Evolutionary conservation across 2,329 filamentous ascomycete species (phyloP).

Genomic region (Colletotrichum shisoi): DNA sequence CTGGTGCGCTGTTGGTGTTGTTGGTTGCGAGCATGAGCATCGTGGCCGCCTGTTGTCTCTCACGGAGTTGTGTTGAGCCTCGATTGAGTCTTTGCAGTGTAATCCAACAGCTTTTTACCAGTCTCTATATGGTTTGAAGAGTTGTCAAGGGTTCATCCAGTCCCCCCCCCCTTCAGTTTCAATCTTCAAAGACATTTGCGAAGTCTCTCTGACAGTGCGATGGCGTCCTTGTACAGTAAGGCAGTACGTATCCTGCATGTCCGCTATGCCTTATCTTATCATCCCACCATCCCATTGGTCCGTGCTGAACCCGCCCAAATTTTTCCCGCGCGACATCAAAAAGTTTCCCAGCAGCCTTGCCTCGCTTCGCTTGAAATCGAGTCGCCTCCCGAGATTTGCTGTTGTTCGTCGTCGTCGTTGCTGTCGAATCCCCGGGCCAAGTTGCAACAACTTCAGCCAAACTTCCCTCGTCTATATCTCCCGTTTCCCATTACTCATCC

Average conservation of each 20-base stretch:
- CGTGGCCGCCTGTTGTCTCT: not conserved
- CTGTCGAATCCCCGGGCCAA: constrained; percentile 11
- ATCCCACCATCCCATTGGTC: constrained; percentile 31
- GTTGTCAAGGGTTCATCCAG: not conserved
- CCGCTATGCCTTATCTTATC: constrained; percentile 34
- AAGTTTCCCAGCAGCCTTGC: constrained; percentile 33
- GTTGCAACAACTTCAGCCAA: constrained; percentile 27
- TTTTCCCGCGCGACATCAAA: constrained; percentile 38
- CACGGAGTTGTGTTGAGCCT: too few relatives aligned
- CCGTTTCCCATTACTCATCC: not conserved
- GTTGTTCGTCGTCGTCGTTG: constrained; percentile 5
- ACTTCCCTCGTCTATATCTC: constrained; percentile 14
- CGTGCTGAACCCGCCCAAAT: constrained; percentile 31
- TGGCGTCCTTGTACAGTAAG: too few relatives aligned
- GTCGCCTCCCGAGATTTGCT: constrained; percentile 16
- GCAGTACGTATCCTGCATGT: constrained; percentile 9
- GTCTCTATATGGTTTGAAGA: not conserved
- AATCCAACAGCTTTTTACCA: not conserved
- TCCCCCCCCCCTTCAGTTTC: not conserved
- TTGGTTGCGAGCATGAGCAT: not conserved
- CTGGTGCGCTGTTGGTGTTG: not conserved
- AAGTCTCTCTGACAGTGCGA: constrained; percentile 13
- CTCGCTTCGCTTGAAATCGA: constrained; percentile 17
- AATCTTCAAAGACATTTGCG: not conserved
- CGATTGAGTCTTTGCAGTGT: too few relatives aligned